Percentiles rank a stretch among this genome's conserved stretches.
Conservation (phyloP, 139 green algal genomes). For the Trebouxia sp. region DNA sequence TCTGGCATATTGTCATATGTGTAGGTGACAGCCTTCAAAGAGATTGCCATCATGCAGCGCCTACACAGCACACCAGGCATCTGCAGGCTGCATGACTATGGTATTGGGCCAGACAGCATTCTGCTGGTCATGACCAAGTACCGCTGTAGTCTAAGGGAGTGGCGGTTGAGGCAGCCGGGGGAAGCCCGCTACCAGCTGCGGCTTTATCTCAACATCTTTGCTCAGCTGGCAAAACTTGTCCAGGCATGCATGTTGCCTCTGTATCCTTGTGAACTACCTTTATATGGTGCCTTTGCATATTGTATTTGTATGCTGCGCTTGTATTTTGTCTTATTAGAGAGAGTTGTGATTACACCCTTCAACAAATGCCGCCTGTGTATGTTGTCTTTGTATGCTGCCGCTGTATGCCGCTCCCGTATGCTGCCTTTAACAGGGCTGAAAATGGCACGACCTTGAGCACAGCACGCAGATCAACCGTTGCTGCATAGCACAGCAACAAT, state of each 20-base stretch:
- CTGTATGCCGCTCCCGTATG: too few relatives aligned
- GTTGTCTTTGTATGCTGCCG: too few relatives aligned
- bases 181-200: neutral
- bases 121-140: conserved; percentile 16
- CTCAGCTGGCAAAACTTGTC: neutral
- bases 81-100: conserved; percentile 9
- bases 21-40: conserved; percentile 11
- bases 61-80: neutral
- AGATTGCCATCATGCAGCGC: conserved; percentile 22
- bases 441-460: too few relatives aligned
- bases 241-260: neutral
- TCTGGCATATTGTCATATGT: too few relatives aligned
- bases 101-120: neutral
- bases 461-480: too few relatives aligned
- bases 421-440: too few relatives aligned
- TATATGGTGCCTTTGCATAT: neutral
- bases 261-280: neutral
- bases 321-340: too few relatives aligned
- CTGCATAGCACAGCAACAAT: neutral
- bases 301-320: neutral
- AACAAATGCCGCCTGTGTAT: too few relatives aligned
- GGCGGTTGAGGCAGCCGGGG: conserved; percentile 7
- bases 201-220: conserved; percentile 15
- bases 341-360: too few relatives aligned
- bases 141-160: neutral